Evolutionary conservation across 257 asterid species (phyloP).

Genomic region (Gynochthodes officinalis): DNA sequence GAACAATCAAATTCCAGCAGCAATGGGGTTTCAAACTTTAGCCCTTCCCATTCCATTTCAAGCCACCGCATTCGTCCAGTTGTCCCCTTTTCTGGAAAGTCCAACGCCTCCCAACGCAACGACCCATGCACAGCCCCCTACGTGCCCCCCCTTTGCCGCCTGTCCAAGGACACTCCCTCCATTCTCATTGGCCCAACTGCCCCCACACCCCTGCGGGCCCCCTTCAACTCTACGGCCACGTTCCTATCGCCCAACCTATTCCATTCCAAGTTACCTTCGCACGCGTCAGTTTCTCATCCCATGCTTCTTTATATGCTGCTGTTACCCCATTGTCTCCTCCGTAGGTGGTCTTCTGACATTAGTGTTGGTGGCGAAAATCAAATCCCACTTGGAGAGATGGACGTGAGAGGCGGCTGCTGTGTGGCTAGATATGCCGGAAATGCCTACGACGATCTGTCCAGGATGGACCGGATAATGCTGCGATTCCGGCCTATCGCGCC

Average conservation of each 20-base stretch:
- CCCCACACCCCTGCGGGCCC: slow-evolving; percentile 8
- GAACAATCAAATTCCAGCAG: neutral
- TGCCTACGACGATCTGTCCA: slow-evolving; percentile 51
- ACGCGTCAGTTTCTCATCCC: slow-evolving; percentile 13
- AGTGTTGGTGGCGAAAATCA: no score
- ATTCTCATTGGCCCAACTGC: slow-evolving; percentile 6
- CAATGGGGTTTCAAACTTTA: neutral
- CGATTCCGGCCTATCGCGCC: slow-evolving; percentile 82
- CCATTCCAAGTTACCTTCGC: no score
- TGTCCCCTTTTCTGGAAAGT: slow-evolving; percentile 23
- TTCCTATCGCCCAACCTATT: neutral
- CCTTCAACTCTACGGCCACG: slow-evolving; percentile 1
- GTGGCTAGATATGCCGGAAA: slow-evolving; percentile 53
- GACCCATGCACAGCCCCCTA: neutral
- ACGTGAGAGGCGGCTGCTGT: slow-evolving; percentile 69
- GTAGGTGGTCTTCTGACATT: no score
- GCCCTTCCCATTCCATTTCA: no score
- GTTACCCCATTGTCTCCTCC: neutral
- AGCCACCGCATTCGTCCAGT: slow-evolving; percentile 15
- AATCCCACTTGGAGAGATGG: slow-evolving; percentile 37
- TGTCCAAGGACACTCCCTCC: slow-evolving; percentile 5
- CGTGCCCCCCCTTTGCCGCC: slow-evolving; percentile 16
- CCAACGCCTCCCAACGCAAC: neutral
- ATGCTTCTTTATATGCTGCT: slow-evolving; percentile 1
- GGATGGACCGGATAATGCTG: slow-evolving; percentile 55